Conservation (phyloP, 2,329 filamentous ascomycete species). For the Tympanopsis confertula region DNA sequence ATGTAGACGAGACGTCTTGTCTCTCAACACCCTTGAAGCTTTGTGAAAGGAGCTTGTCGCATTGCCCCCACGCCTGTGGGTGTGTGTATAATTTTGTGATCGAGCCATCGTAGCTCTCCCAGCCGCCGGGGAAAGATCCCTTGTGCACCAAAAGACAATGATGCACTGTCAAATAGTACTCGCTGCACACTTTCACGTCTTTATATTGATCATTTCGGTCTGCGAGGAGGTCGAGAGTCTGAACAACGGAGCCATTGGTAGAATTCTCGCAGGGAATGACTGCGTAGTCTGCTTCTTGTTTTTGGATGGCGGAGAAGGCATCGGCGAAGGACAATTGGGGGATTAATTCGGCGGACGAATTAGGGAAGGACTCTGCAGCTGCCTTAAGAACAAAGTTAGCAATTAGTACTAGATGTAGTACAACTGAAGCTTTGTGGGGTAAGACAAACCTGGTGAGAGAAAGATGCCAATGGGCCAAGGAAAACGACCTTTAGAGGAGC, state of each 20-base stretch:
- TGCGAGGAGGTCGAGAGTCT: constrained; percentile 49
- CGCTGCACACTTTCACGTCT: constrained; percentile 44
- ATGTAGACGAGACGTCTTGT: constrained; percentile 47
- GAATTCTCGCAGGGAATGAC: constrained; percentile 56
- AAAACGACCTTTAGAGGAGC: constrained; percentile 21
- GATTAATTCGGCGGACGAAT: constrained; percentile 12
- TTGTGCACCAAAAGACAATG: constrained; percentile 39
- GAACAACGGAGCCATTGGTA: constrained; percentile 50
- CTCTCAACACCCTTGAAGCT: constrained; percentile 37
- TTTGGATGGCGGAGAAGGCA: constrained; percentile 41
- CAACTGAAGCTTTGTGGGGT: neutral
- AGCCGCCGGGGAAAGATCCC: constrained; percentile 7
- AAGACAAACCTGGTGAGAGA: constrained; percentile 44
- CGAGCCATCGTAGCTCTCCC: constrained; percentile 22
- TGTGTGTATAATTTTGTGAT: constrained; percentile 50
- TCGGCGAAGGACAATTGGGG: constrained; percentile 26
- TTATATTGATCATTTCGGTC: constrained; percentile 32
- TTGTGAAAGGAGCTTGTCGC: constrained; percentile 36
- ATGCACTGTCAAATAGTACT: constrained; percentile 44
- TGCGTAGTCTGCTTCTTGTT: constrained; percentile 32
- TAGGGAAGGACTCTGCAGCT: constrained; percentile 28
- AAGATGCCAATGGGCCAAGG: constrained; percentile 44
- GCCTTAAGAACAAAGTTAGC: constrained; percentile 23
- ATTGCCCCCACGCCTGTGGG: constrained; percentile 56
- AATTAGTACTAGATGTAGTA: constrained; percentile 6